Evolutionary conservation across 495 filamentous ascomycete species (phyloP), one percentile per base, ranked within the genome.

Genomic region (Aspergillus conjunctus): DNA sequence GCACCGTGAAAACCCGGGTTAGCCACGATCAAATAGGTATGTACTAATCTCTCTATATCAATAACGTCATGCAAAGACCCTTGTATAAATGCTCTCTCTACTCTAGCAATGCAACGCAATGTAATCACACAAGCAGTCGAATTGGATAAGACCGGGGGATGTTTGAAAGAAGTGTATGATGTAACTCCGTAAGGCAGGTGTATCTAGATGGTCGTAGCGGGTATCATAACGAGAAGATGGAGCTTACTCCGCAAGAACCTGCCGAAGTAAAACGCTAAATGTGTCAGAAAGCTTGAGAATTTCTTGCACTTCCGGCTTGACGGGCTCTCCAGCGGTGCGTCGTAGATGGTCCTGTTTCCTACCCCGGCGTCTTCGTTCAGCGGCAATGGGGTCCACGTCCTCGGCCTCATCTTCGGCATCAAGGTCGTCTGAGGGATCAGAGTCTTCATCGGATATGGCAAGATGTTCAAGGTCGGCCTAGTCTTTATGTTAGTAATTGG

Each of bases 261-360:
- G 81, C 74, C 93, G 85, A 69, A 98, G 72, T 90, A 96, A 93
- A 31, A 81, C 74, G 64, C 94, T 69, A 72, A 98, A 98, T 53
- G 87, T 85, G 14, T 88, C 86, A 61, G 83, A 84, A 66, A 98
- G 70, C 74, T 90, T 91, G 55, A 85, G 73, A 45, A 96, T 82
- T 79, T 98, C 94, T 22, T 66, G 76, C 5, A 98, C 83, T 8
- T 76, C 79, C 3, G 94, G 94, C 75, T 98, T 98, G 45, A 81
- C 74, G 3, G 94, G 94, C 78, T 98, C 95, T 6, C 94, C 94
- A 1, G 94, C 93, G 17, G 82, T 88, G 43, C 92, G 81, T 63
- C 91, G 83, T 39, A 98, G 79, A 45, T 87, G 83, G 65, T 96
- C 92, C 66, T 90, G 88, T 63, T 82, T 86, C 77, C 84, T 88